Base-by-base conservation (phyloP, 768 basidiomycete species). In the Russula vinacea region DNA sequence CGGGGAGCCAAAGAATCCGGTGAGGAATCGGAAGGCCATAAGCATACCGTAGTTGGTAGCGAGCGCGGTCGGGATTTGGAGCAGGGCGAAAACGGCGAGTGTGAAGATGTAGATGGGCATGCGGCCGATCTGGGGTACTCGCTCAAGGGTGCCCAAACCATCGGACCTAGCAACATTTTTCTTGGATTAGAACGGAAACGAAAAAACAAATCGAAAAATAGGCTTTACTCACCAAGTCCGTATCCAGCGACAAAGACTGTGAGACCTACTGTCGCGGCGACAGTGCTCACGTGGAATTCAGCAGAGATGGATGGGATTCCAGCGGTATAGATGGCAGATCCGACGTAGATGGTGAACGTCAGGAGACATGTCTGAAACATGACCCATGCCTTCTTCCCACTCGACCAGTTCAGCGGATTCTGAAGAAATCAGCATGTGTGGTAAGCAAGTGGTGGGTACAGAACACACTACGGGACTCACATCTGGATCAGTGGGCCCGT, bases 321-420 rank as follows among this genome's bases (percentile, higher is more conserved):
- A 17, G 75, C 68, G 1, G 73, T 71, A 62, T 74, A 76, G 50
- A 76, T 75, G 19, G 72, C 72, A 11, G 75, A 74, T 57, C 75
- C 76, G 62, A 76, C 72, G 67, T 76, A 77, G 32, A 76, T 70
- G 53, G 70, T 68, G 60, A 75, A 73, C 1, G 75, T 76, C 54
- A 77, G 62, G 51, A 76, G 65, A 52, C 73, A 73, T n/a, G 76
- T 73, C 45, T 70, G 70, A 56, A 73, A 74, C 19, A 74, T 71
- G 16, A 76, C 73, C 56, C 75, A 73, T 33, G 68, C 62, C 49
- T 72, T 70, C 44, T 70, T 76, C 16, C 52, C 3, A 26, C 69
- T 66, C 4, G 73, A 73, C 76, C 76, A 76, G 58, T 76, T 73
- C 40, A n/a, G 51, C 3, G 62, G 60, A 42, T 64, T 42, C 49